Evolutionary conservation across 1,139 yeast genomes (phyloP), one percentile per base, ranked within the genome.

Genomic region (Spencermartinsiella ligniputridi): DNA sequence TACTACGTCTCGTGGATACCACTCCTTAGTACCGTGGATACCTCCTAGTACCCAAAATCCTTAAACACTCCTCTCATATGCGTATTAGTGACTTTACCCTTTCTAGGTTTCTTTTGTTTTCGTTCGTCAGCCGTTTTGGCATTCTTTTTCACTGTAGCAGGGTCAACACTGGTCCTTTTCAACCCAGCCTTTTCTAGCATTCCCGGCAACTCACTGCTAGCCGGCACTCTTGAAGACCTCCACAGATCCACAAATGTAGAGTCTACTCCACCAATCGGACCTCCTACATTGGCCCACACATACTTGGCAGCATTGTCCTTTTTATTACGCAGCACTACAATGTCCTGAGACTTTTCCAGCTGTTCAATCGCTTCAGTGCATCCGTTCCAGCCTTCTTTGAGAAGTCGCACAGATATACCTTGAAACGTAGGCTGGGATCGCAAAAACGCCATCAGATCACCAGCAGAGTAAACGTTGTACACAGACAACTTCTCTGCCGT

Each of bases 361-460:
- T 83, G 81, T 40, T 81, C 80, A 22, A 92, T 79, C 0, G 94
- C 85, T 4, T 78, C 79, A 39, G 83, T 64, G 62, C 96, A 90
- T n/a, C 90, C 95, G 41, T 85, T 77, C 99, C 99, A 94, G 17
- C 98, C 98, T 61, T 94, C 99, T 58, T 82, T 83, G 48, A 94
- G 72, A 58, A 90, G 96, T 60, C 87, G 87, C 24, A 92, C 96
- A 0, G 89, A 72, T 1, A 85, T 76, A 2, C 98, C 98, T 59
- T 82, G 87, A 63, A 87, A 89, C 1, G 96, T 87, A 1, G 86
- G 82, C 66, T 89, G 97, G 19, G 81, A 73, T 56, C 90, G 76
- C 48, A 94, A 71, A 54, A 83, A 84, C 48, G 79, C 74, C 45
- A 94, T 64, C 50, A 94, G 70, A 52, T 88, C 96, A 46, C 81